A percentile compares a stretch with the other conserved stretches of the same genome.
These are phyloP conservation scores for Lachancea quebecensis DNA, from an alignment of 805 yeast species.

Conservation along the genomic window DNA sequence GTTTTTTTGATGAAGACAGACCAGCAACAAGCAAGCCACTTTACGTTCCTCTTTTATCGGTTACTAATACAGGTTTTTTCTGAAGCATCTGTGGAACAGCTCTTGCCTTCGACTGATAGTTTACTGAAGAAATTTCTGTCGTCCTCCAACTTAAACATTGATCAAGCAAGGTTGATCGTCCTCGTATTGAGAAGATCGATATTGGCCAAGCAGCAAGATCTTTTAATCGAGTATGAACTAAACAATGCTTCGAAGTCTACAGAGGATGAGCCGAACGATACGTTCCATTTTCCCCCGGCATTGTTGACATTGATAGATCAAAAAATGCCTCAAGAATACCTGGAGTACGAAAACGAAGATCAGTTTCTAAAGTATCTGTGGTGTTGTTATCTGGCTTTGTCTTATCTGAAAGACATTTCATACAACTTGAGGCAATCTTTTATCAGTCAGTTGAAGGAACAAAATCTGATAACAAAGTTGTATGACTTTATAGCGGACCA, in stretches of 20 bases:
- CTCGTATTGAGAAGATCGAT: constrained; percentile 37
- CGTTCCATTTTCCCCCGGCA: constrained; percentile 26
- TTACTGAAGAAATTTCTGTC: constrained; percentile 32
- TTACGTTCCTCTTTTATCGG: constrained; percentile 32
- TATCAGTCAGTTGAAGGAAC: constrained; percentile 47
- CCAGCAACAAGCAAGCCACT: constrained; percentile 23
- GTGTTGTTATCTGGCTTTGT: constrained; percentile 61
- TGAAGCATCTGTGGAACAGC: constrained; percentile 27
- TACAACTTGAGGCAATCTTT: constrained; percentile 56
- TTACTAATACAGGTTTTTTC: constrained; percentile 30
- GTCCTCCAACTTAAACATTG: constrained; percentile 19
- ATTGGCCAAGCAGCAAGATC: constrained; percentile 45
- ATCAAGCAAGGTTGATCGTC: constrained; percentile 41
- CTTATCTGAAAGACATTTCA: constrained; percentile 58
- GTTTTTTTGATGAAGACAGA: constrained; percentile 31
- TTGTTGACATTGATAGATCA: constrained; percentile 34
- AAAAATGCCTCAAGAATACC: constrained; percentile 32
- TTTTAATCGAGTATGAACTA: constrained; percentile 57
- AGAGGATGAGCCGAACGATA: constrained; percentile 12
- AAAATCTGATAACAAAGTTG: constrained; percentile 41
- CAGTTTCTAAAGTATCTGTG: constrained; percentile 44
- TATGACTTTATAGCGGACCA: constrained; percentile 50
- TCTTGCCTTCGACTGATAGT: constrained; percentile 30
- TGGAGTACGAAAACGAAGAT: constrained; percentile 35
- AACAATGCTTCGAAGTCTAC: constrained; percentile 22